phyloP scores from a whole-genome alignment of 768 basidiomycete genomes.

The Podaxis rugospora region DNA sequence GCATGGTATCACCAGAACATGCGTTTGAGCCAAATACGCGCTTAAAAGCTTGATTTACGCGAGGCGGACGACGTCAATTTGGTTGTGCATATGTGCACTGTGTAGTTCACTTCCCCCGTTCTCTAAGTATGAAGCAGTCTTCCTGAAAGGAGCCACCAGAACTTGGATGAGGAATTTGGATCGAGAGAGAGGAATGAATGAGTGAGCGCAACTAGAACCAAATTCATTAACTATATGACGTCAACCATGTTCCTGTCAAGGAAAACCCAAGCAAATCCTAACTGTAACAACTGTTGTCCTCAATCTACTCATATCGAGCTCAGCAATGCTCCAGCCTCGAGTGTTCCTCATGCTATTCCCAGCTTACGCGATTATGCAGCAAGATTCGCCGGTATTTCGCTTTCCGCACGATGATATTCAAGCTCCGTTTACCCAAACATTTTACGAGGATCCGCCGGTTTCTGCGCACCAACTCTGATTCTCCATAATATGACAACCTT shows the following conservation, averaged over 20 bases:
- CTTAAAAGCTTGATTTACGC: background rate
- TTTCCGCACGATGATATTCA: too few relatives aligned
- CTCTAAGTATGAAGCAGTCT: background rate
- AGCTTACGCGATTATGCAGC: too few relatives aligned
- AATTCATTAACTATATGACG: background rate
- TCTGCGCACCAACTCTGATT: background rate
- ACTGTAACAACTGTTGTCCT: too few relatives aligned
- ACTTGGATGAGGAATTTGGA: background rate
- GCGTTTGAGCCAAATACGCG: background rate
- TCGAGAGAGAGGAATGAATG: background rate
- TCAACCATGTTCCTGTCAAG: background rate
- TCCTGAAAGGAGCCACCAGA: background rate
- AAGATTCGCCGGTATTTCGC: too few relatives aligned
- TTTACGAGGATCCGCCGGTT: background rate
- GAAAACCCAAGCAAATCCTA: too few relatives aligned
- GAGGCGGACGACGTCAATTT: background rate
- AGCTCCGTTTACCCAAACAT: too few relatives aligned
- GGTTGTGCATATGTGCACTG: background rate
- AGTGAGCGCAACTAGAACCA: background rate
- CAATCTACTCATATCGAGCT: too few relatives aligned
- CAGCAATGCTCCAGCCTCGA: too few relatives aligned
- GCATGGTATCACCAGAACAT: background rate
- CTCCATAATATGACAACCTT: background rate
- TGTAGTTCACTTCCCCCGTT: background rate
- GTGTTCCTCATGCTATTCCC: too few relatives aligned